phyloP scores from a whole-genome alignment of 108 stramenopile genomes.

The Discostella stelligeroides region DNA sequence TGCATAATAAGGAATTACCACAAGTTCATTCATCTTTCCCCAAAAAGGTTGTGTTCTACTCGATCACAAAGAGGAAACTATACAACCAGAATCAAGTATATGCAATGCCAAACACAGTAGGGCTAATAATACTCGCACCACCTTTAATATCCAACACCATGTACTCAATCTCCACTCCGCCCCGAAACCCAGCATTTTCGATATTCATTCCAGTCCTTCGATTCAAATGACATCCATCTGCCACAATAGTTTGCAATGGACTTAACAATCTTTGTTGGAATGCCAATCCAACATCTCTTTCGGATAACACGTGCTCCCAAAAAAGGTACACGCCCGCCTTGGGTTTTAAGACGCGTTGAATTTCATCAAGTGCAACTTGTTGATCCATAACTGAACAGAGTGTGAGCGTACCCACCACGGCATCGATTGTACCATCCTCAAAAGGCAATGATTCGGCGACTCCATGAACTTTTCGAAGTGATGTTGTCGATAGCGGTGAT shows the following conservation, averaged over 20 bases:
- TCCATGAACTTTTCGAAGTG: constrained; percentile 48
- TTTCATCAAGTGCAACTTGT: constrained; percentile 59
- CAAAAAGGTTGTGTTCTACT: too few relatives aligned
- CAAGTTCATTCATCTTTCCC: too few relatives aligned
- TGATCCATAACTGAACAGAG: constrained; percentile 68
- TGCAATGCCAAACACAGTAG: constrained; percentile 51
- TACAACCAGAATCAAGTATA: too few relatives aligned
- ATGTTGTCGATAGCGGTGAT: constrained; percentile 4
- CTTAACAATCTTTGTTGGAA: constrained; percentile 61
- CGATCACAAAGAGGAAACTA: too few relatives aligned
- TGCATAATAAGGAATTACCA: background rate
- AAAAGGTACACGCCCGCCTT: constrained; percentile 72
- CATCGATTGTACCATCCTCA: constrained; percentile 48
- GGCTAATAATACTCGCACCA: constrained; percentile 28
- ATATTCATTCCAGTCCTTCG: constrained; percentile 65
- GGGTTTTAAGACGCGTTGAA: constrained; percentile 64
- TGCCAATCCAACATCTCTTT: constrained; percentile 52
- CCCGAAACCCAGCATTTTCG: constrained; percentile 33
- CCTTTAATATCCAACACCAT: constrained; percentile 18
- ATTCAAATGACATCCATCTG: constrained; percentile 86
- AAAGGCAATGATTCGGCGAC: constrained; percentile 58
- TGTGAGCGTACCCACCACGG: constrained; percentile 51
- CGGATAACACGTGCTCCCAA: constrained; percentile 76
- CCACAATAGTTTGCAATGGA: constrained; percentile 71
- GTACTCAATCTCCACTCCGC: constrained; percentile 37